A percentile compares a stretch with the other conserved stretches of the same genome.
phyloP scores from a whole-genome alignment of 106 monocot genomes.

The Dioscorea alata region DNA sequence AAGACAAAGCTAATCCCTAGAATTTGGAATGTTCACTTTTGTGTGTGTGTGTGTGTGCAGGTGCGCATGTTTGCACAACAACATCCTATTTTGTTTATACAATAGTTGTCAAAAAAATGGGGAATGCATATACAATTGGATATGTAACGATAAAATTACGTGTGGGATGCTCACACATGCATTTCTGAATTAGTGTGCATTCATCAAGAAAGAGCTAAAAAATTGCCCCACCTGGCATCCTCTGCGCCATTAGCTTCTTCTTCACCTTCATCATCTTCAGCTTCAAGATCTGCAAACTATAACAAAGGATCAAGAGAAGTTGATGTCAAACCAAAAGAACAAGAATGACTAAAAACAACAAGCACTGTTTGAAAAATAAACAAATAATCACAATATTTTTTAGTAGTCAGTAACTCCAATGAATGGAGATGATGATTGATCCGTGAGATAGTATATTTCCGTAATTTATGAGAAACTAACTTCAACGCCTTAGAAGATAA shows the following conservation, averaged over 20 bases:
- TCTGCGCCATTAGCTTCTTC: conserved; percentile 15
- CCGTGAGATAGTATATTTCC: neutral
- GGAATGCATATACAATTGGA: neutral
- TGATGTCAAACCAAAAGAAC: neutral
- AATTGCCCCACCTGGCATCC: conserved; percentile 31
- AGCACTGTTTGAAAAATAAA: neutral
- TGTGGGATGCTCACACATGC: neutral
- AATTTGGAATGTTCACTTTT: no score
- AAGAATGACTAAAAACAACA: neutral
- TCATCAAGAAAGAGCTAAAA: no score
- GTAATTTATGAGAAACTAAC: neutral
- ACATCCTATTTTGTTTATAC: neutral
- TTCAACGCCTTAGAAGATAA: neutral
- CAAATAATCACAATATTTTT: neutral
- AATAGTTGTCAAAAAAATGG: neutral
- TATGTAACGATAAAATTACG: neutral
- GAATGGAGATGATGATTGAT: neutral
- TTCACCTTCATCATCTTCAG: conserved; percentile 30
- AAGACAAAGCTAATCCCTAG: neutral
- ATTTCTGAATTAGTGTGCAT: no score
- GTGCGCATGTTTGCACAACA: no score
- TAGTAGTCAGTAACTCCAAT: neutral
- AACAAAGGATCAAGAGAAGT: neutral
- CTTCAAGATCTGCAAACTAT: conserved; percentile 51
- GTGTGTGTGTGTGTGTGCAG: no score